These are phyloP conservation scores for Fusarium sp. DNA, from an alignment of 2,329 filamentous ascomycete species.

Conservation along the genomic window DNA sequence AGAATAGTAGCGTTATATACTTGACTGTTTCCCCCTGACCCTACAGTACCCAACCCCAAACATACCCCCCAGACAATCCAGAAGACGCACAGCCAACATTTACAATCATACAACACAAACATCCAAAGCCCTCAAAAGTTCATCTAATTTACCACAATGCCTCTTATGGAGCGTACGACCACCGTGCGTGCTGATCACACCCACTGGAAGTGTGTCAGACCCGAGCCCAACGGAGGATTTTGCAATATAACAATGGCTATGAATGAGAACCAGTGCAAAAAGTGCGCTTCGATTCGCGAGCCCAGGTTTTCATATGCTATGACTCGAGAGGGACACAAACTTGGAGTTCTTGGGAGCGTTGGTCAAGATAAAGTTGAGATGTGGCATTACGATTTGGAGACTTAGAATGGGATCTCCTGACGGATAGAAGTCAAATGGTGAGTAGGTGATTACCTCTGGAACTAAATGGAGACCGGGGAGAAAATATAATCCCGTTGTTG, in stretches of 20 bases:
- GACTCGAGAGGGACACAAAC: fast-evolving
- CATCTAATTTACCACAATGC: fast-evolving
- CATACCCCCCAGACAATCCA: not conserved
- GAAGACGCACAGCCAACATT: fast-evolving
- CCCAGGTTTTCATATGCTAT: not conserved
- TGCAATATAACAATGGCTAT: not conserved
- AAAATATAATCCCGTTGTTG: not conserved
- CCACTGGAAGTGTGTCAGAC: not conserved
- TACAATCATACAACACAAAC: fast-evolving
- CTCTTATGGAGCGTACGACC: not conserved
- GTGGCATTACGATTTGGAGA: not conserved
- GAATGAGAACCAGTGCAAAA: not conserved
- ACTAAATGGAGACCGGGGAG: fast-evolving
- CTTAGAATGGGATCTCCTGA: fast-evolving
- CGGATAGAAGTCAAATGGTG: fast-evolving
- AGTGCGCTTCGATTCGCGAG: not conserved
- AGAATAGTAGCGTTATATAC: fast-evolving
- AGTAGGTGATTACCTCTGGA: fast-evolving
- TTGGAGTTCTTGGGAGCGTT: not conserved
- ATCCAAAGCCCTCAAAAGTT: fast-evolving
- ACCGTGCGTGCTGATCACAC: not conserved
- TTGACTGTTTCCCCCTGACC: no score
- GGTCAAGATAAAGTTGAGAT: not conserved
- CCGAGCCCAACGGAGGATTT: fast-evolving
- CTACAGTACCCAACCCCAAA: fast-evolving